phyloP scores from a whole-genome alignment of 192 early-diverging fungal genomes.

The Linderina pennispora region DNA sequence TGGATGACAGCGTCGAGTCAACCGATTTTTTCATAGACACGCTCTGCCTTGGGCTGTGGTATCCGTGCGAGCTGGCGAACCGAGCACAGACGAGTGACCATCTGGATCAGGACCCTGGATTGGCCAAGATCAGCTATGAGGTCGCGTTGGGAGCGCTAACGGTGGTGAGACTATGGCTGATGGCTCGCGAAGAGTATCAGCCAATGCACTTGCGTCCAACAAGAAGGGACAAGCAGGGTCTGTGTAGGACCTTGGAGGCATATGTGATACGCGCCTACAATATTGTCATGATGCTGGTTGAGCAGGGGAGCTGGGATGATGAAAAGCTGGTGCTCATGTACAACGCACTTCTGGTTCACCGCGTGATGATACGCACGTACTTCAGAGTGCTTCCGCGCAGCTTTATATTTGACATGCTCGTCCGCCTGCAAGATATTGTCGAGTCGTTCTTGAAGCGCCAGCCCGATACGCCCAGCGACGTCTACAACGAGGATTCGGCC shows the following conservation, averaged over 20 bases:
- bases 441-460: slow-evolving; percentile 12
- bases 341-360: slow-evolving; percentile 30
- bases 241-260: slow-evolving; percentile 4
- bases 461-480: slow-evolving; percentile 6
- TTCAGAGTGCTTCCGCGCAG: too few relatives aligned
- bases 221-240: neutral
- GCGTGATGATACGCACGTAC: slow-evolving; percentile 18
- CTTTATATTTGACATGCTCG: too few relatives aligned
- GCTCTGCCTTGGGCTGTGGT: slow-evolving; percentile 18
- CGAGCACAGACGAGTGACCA: neutral
- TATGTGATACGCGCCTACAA: slow-evolving; percentile 19
- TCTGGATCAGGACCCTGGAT: slow-evolving; percentile 1
- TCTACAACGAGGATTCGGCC: slow-evolving; percentile 9
- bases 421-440: slow-evolving; percentile 9
- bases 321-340: slow-evolving; percentile 32
- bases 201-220: slow-evolving; percentile 13
- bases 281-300: slow-evolving; percentile 20
- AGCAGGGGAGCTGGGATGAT: slow-evolving; percentile 18
- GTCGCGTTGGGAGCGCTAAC: slow-evolving; percentile 26
- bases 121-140: slow-evolving; percentile 13
- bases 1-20: slow-evolving; percentile 17
- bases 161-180: slow-evolving; percentile 28
- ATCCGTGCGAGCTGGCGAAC: neutral
- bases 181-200: slow-evolving; percentile 30
- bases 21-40: slow-evolving; percentile 27